Conservation (phyloP, 2,329 filamentous ascomycete genomes). For the Neoarthrinium moseri region DNA sequence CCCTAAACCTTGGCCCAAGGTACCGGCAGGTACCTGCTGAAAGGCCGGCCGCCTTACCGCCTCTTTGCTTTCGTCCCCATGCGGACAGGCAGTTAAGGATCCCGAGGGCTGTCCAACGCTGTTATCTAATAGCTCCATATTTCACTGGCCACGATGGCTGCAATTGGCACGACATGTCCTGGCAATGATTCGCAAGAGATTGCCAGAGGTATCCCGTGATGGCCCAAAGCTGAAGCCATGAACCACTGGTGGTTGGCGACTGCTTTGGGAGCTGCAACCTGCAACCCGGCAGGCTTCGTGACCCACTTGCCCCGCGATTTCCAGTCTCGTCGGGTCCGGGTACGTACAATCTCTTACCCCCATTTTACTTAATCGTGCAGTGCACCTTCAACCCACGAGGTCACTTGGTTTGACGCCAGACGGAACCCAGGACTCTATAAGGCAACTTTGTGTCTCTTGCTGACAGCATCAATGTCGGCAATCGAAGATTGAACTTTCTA, state of each 20-base stretch:
- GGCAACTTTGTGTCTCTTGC: constrained; percentile 16
- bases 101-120: constrained; percentile 7
- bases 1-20: neutral
- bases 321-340: constrained; percentile 7
- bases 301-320: constrained; percentile 24
- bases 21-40: neutral
- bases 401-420: constrained; percentile 24
- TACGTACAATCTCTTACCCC: constrained; percentile 27
- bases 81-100: neutral
- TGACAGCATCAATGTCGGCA: constrained; percentile 20
- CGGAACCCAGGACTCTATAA: constrained; percentile 13
- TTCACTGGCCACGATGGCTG: neutral
- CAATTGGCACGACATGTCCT: neutral
- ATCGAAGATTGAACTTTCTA: constrained; percentile 1
- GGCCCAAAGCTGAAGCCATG: neutral
- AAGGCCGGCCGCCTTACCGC: constrained; percentile 9
- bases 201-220: neutral
- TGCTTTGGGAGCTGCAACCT: constrained; percentile 1
- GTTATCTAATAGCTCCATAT: constrained; percentile 6
- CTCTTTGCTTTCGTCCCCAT: constrained; percentile 6
- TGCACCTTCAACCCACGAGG: constrained; percentile 17
- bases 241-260: neutral
- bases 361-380: constrained; percentile 31
- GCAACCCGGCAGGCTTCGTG: constrained; percentile 18
- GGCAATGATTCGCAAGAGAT: neutral